A percentile compares a stretch with the other conserved stretches of the same genome.
phyloP scores from a whole-genome alignment of 2,329 filamentous ascomycete species.

The Colletotrichum sp. region DNA sequence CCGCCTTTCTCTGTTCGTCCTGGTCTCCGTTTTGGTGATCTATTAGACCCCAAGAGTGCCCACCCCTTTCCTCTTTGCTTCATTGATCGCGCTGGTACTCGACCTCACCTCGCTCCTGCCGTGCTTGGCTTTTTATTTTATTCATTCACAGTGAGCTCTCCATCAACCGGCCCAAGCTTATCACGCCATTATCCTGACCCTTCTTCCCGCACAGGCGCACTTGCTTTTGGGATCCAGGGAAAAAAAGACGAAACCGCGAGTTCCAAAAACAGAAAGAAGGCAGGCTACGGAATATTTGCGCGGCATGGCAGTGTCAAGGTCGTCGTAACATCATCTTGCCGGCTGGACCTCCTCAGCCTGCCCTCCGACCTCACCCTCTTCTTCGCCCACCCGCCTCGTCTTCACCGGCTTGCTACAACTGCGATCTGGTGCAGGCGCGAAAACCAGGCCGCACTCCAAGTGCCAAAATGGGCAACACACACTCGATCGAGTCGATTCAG shows the following conservation, averaged over 20 bases:
- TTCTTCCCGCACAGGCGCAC: background rate
- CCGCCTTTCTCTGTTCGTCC: slow-evolving; percentile 1
- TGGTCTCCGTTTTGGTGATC: slow-evolving; percentile 11
- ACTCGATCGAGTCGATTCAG: slow-evolving; percentile 47
- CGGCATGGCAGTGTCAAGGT: slow-evolving; percentile 17
- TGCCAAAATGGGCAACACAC: slow-evolving; percentile 54
- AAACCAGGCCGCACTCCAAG: slow-evolving; percentile 8
- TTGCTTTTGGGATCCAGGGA: background rate
- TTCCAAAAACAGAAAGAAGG: background rate
- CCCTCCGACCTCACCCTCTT: background rate
- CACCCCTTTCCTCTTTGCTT: background rate
- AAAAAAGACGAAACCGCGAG: background rate
- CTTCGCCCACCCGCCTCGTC: slow-evolving; percentile 19
- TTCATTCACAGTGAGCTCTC: background rate
- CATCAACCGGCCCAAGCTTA: background rate
- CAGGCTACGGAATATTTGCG: background rate
- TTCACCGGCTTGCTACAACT: background rate
- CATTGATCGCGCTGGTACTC: background rate
- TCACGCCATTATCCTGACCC: background rate
- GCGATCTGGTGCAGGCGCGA: background rate
- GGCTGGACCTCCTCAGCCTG: slow-evolving; percentile 3
- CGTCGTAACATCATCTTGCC: background rate
- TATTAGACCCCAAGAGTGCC: slow-evolving; percentile 3
- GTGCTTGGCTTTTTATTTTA: background rate
- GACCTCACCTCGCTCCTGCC: background rate